phyloP scores from a whole-genome alignment of 2,329 filamentous ascomycete genomes.

The Penicillium sp. region DNA sequence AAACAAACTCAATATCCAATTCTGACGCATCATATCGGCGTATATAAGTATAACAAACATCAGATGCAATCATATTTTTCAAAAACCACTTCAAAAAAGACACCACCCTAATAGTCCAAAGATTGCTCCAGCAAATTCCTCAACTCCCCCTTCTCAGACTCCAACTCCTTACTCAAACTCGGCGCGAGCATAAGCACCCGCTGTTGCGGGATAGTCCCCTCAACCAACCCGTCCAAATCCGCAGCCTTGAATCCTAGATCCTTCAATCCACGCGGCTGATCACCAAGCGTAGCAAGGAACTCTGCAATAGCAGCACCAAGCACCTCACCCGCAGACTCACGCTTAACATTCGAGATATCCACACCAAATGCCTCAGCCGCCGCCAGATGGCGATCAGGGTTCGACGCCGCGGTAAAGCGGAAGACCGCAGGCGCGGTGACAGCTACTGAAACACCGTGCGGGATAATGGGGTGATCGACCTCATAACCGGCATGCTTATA shows the following conservation, averaged over 20 bases:
- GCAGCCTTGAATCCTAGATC: slow-evolving; percentile 72
- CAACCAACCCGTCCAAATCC: slow-evolving; percentile 79
- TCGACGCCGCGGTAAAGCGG: slow-evolving; percentile 84
- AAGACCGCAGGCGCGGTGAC: slow-evolving; percentile 93
- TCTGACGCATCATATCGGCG: background rate
- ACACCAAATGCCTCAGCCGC: slow-evolving; percentile 90
- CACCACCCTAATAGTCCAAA: slow-evolving; percentile 48
- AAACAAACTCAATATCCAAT: background rate
- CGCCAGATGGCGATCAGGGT: slow-evolving; percentile 84
- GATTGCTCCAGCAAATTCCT: slow-evolving; percentile 65
- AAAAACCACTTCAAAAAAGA: background rate
- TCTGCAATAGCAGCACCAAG: slow-evolving; percentile 75
- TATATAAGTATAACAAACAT: background rate
- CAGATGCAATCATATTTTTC: background rate
- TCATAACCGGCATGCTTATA: slow-evolving; percentile 89
- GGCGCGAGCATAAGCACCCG: slow-evolving; percentile 90
- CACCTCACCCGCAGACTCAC: slow-evolving; percentile 84
- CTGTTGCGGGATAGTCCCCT: slow-evolving; percentile 90
- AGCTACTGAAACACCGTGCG: slow-evolving; percentile 91
- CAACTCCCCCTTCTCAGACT: slow-evolving; percentile 70
- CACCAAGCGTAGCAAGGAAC: slow-evolving; percentile 80
- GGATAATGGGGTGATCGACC: slow-evolving; percentile 74
- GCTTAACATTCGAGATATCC: slow-evolving; percentile 82
- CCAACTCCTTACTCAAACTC: slow-evolving; percentile 66
- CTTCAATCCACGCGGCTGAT: slow-evolving; percentile 84